Evolutionary conservation across 2,329 filamentous ascomycete species (phyloP), one percentile per base, ranked within the genome.

Genomic region (Aspergillus sp.): DNA sequence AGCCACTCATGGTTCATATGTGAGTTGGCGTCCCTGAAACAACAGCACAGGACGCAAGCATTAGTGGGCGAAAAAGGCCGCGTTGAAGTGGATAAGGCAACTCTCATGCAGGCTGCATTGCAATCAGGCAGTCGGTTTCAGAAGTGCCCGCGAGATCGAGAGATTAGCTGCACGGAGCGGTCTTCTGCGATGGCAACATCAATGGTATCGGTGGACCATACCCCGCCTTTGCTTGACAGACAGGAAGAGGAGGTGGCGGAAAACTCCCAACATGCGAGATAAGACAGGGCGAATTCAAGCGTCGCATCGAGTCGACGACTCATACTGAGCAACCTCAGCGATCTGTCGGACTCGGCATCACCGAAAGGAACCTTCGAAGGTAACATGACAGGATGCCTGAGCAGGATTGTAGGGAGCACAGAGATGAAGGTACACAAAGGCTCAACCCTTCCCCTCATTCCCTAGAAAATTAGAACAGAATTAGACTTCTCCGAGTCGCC

Each of bases 181-280:
- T 52, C 38, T 30, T 31, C 45, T 28, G 34, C 31, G 31, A 59
- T n/a, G 54, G 54, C 52, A 41, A 49, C 52, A 57, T 49, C 46
- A 38, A 48, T 23, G 48, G 60, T 50, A 43, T 50, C 54, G 47
- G 61, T 65, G 61, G 51, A 30, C 47, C 48, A 31, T 54, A 63
- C 61, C 61, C 61, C 63, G 52, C 61, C 63, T 60, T 59, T 53
- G 25, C 30, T 41, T 47, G 19, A 54, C 43, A 50, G 48, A 23
- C 34, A 51, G 50, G 15, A 50, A 38, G 52, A 60, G 58, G 59
- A 53, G 54, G 59, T 57, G 59, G 54, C 53, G 59, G 53, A 31
- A 48, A 46, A 30, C 47, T 30, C 38, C 25, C 55, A 55, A 15
- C 15, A 43, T 41, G 23, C 22, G 15, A 31, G 54, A 41, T 60